phyloP scores from a whole-genome alignment of 805 yeast genomes.

The Saccharomycopsis fodiens region DNA sequence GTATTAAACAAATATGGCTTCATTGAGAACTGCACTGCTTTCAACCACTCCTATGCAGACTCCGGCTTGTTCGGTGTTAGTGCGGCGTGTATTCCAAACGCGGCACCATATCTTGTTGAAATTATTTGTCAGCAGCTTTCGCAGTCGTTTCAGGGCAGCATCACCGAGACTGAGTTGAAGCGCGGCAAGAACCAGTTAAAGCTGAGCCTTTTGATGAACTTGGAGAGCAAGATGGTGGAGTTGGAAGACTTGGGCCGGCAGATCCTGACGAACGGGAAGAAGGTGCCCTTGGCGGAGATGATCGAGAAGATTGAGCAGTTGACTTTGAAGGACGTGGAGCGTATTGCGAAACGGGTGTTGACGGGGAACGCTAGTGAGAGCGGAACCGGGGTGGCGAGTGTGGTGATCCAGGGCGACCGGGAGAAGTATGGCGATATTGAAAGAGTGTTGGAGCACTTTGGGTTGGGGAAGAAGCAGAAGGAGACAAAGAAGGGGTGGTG shows the following conservation, averaged over 20 bases:
- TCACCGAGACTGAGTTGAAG: conserved; percentile 53
- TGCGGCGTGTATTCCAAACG: conserved; percentile 76
- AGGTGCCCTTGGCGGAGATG: conserved; percentile 76
- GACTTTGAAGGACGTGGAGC: conserved; percentile 56
- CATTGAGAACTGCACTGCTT: conserved; percentile 80
- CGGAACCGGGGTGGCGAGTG: conserved; percentile 65
- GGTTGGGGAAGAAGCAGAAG: conserved; percentile 44
- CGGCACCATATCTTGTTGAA: conserved; percentile 77
- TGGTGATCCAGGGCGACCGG: conserved; percentile 84
- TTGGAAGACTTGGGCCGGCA: conserved; percentile 95
- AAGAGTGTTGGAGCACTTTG: conserved; percentile 55
- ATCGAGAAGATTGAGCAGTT: conserved; percentile 64
- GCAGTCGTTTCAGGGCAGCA: conserved; percentile 31
- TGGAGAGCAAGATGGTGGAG: conserved; percentile 89
- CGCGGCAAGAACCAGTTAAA: conserved; percentile 91
- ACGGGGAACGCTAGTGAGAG: conserved; percentile 53
- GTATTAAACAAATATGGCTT: conserved; percentile 88
- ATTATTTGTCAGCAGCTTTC: conserved; percentile 62
- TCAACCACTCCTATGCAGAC: conserved; percentile 85
- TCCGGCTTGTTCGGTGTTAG: conserved; percentile 89
- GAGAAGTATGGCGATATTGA: conserved; percentile 81
- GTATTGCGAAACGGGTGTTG: conserved; percentile 68
- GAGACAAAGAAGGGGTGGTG: conserved; percentile 1
- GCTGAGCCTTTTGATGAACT: conserved; percentile 82
- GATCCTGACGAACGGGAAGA: conserved; percentile 72